Evolutionary conservation across 345 rosid species (phyloP).

Genomic region (Brassica napus): DNA sequence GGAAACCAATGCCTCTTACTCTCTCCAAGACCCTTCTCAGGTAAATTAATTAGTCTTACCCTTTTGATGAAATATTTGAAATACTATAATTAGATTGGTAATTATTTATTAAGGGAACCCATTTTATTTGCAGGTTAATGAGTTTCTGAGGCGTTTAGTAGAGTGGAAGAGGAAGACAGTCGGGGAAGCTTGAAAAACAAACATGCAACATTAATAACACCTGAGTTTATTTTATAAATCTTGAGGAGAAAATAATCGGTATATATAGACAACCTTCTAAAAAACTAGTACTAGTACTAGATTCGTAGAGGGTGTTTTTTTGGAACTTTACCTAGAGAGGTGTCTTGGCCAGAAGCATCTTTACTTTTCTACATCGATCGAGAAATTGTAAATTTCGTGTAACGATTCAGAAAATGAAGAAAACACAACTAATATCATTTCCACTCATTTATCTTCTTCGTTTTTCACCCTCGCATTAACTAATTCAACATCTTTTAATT

Average conservation of each 20-base stretch:
- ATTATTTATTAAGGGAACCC: background rate
- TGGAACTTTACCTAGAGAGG: background rate
- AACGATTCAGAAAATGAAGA: slow-evolving; percentile 30
- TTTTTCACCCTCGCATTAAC: background rate
- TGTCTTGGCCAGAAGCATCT: slow-evolving; percentile 8
- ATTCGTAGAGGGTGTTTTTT: slow-evolving; percentile 13
- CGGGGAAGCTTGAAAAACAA: slow-evolving; percentile 10
- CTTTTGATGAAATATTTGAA: background rate
- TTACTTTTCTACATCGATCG: slow-evolving; percentile 24
- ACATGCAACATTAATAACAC: slow-evolving; percentile 11
- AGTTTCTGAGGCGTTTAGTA: slow-evolving; percentile 67
- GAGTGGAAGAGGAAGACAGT: slow-evolving; percentile 53
- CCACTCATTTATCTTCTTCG: background rate
- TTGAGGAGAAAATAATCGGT: slow-evolving; percentile 29
- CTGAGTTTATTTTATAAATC: slow-evolving; percentile 32
- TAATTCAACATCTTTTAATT: background rate
- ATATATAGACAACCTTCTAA: slow-evolving; percentile 18
- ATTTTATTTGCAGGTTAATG: slow-evolving; percentile 57
- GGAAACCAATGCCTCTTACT: slow-evolving; percentile 87
- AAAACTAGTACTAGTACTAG: slow-evolving; percentile 10
- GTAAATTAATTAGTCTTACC: slow-evolving; percentile 28
- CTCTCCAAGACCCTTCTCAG: slow-evolving; percentile 88
- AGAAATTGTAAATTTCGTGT: slow-evolving; percentile 41
- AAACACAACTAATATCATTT: background rate
- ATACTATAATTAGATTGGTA: background rate